Percentiles rank a stretch among this genome's conserved stretches.
Evolutionary conservation across 169 alveolate genomes (phyloP).

Genomic region (Plasmodium chabaudi): DNA sequence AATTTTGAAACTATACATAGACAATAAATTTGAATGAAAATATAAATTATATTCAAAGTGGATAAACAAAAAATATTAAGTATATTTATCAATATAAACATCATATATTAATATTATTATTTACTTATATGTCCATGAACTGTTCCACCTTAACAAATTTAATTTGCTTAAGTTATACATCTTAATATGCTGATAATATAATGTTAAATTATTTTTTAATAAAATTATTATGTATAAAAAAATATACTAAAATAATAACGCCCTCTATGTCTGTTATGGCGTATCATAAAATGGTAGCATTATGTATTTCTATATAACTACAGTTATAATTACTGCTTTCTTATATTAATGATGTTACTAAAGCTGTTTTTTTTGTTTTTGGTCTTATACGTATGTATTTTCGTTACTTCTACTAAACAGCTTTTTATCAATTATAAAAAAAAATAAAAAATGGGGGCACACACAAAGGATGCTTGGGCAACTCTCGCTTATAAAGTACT

Average conservation of each 20-base stretch:
- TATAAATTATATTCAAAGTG: too few species aligned
- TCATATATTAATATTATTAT: conserved; percentile 42
- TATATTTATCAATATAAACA: background rate
- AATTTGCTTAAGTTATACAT: conserved; percentile 43
- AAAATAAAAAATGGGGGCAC: conserved; percentile 15
- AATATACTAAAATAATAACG: too few species aligned
- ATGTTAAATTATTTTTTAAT: background rate
- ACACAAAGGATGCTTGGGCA: background rate
- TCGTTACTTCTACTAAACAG: conserved; percentile 16
- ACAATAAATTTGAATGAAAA: conserved; percentile 4
- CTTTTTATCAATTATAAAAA: conserved; percentile 24
- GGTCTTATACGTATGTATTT: conserved; percentile 7
- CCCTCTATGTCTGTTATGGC: too few species aligned
- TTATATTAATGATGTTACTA: background rate
- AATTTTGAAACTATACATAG: background rate
- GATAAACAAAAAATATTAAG: too few species aligned
- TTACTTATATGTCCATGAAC: conserved; percentile 77
- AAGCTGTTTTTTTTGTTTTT: conserved; percentile 10
- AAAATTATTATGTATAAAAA: too few species aligned
- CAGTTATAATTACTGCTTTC: background rate
- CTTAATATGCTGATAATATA: conserved; percentile 13
- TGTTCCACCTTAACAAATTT: conserved; percentile 60
- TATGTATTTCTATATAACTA: too few species aligned
- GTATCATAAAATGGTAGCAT: too few species aligned
- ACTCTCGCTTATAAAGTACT: conserved; percentile 16